Conservation (phyloP, 2,329 filamentous ascomycete genomes). For the Fusarium sp. region DNA sequence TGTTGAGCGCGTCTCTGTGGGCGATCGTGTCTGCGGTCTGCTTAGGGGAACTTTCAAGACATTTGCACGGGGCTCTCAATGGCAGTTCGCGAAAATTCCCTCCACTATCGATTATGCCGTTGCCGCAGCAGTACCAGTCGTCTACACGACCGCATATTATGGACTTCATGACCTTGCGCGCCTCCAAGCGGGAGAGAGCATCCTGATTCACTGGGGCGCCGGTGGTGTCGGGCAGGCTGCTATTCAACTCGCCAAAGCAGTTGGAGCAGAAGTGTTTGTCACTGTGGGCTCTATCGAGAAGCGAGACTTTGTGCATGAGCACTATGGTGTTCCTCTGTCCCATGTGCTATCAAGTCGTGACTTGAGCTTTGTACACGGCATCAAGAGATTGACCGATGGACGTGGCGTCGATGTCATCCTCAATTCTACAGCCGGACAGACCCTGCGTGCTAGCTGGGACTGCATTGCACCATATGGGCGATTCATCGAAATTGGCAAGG, state of each 20-base stretch:
- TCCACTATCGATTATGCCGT: conserved; percentile 18
- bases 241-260: conserved; percentile 43
- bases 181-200: conserved; percentile 35
- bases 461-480: conserved; percentile 49
- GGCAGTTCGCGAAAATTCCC: conserved; percentile 15
- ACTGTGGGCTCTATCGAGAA: conserved; percentile 51
- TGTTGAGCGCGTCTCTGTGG: not conserved
- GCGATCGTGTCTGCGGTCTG: not conserved
- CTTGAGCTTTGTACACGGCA: not conserved
- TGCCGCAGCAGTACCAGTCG: conserved; percentile 26
- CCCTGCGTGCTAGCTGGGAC: conserved; percentile 47
- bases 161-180: conserved; percentile 28
- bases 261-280: conserved; percentile 47
- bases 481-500: conserved; percentile 52
- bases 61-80: not conserved
- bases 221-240: conserved; percentile 48
- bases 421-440: conserved; percentile 48
- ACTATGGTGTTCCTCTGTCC: conserved; percentile 45
- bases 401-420: conserved; percentile 50
- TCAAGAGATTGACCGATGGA: conserved; percentile 33
- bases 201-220: conserved; percentile 48
- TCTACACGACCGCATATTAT: conserved; percentile 38
- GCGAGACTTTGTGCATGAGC: conserved; percentile 41
- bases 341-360: conserved; percentile 46
- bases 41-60: not conserved